Base-by-base conservation (phyloP, 2,329 filamentous ascomycete species). In the Talaromyces piceae region DNA sequence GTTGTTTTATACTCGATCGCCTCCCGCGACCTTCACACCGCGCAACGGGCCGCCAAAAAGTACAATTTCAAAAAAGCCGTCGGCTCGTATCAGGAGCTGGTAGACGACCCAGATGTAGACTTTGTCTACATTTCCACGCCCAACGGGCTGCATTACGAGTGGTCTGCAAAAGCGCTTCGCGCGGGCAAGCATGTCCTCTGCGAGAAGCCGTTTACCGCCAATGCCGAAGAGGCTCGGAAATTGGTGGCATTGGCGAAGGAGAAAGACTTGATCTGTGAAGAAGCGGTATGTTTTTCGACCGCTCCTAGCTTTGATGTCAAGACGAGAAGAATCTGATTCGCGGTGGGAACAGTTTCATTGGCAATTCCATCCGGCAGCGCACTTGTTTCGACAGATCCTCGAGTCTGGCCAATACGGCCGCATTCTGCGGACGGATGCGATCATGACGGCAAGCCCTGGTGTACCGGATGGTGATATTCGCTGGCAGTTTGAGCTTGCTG, bases 161-260 rank as follows among this genome's bases (percentile, higher is more conserved):
- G 75, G 70, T 68, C 76, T 12, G 58, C 73, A 18, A 70, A 72
- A 49, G 72, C 75, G 1, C 65, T 81, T 11, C 58, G 62, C 27
- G 71, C 71, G 1, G 74, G 75, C 3, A 80, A 80, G 57, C 77
- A 80, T 57, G 76, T 81, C 12, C 69, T 81, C 0, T 65, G 78
- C 5, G 78, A 80, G 58, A 80, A 80, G 62, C 75, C 77, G 0
- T 69, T 73, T 2, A 71, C 69, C 4, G 67, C 68, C 26, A 79
- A 77, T 57, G 60, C 67, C 2, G 53, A 51, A 0, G 74, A 81
- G 57, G 75, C 75, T 3, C 60, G 60, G 20, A 55, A 59, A 0
- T 66, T 80, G 18, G 75, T 78, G 57, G 59, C 59, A n/a, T 61
- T 63, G 16, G 66, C 69, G 0, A 45, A 47, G 3, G 61, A 65